Base-by-base conservation (phyloP, 768 basidiomycete genomes). In the Suillus luteus region DNA sequence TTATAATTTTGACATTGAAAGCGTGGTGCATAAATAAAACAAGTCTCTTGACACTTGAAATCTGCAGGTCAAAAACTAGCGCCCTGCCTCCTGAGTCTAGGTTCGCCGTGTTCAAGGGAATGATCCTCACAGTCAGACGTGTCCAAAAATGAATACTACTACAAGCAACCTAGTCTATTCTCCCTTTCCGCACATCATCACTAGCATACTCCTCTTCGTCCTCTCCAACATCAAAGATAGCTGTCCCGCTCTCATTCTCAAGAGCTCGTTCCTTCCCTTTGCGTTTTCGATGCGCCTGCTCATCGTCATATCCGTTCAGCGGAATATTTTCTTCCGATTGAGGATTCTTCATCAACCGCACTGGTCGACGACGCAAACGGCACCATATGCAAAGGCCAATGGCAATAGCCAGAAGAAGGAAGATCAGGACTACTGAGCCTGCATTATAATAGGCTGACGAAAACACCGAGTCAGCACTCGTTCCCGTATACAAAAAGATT, bases 371-470 rank as follows among this genome's bases (percentile, higher is more conserved):
- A 48, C 89, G 81, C 19, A 83, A 70, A 46, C 93, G 88, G 77
- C 86, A 92, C 88, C 91, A 98, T 62, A 96, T 79, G 76, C 91
- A 93, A 11, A 84, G 75, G 0, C 87, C 92, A 60, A 95, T 85
- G 17, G 81, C 82, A 22, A 86, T 70, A 41, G 85, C 80, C 63
- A 96, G 83, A 61, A 97, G 76, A 3, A 96, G 71, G 46, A 98
- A 82, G 27, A 96, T 87, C n/a, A 95, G 78, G 3, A 90, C 88
- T 1, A 90, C 92, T 0, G 94, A 95, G 12, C 93, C 94, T 40
- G 93, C 91, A 65, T 96, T 96, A 74, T 96, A 97, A 74, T 95
- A 96, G n/a, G 93, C 95, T 94, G 61, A 48, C 9, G 37, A 60
- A n/a, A 22, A 41, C 61, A 24, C 65, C 62, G 54, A 61, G 55